Evolutionary conservation across 306 rosid genomes (phyloP).

Genomic region (Hylodesmum podocarpum): DNA sequence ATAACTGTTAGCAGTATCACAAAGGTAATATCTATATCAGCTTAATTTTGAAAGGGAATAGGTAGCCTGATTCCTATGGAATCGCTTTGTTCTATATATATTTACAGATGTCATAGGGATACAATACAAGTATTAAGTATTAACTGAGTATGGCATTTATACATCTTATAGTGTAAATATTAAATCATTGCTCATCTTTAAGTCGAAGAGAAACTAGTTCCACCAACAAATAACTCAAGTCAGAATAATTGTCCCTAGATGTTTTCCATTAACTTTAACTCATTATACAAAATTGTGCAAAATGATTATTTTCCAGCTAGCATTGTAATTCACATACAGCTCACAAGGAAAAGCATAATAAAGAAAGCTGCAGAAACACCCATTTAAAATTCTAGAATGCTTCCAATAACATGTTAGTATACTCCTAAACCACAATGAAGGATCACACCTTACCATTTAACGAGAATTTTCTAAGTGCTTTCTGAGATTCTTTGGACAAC

Average conservation of each 20-base stretch:
- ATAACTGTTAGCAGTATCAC: not conserved
- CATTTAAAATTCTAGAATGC: slow-evolving; percentile 13
- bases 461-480: slow-evolving; percentile 77
- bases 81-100: not conserved
- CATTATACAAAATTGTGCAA: not conserved
- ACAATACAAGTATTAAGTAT: not conserved
- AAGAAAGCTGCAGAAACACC: slow-evolving; percentile 4
- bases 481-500: slow-evolving; percentile 74
- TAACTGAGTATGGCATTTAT: not conserved
- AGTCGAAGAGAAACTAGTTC: slow-evolving; percentile 13
- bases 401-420: not conserved
- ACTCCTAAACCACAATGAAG: slow-evolving; percentile 25
- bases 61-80: not conserved
- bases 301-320: slow-evolving; percentile 8
- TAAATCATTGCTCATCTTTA: not conserved
- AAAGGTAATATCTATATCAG: not conserved
- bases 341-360: slow-evolving; percentile 12
- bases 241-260: not conserved
- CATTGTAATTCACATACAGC: slow-evolving; percentile 6
- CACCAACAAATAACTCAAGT: not conserved
- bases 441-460: slow-evolving; percentile 57
- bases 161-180: not conserved
- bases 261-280: slow-evolving; percentile 4
- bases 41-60: slow-evolving; percentile 1
- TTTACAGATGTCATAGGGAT: slow-evolving; percentile 22